Percentiles rank a stretch among this genome's conserved stretches.
Conservation (phyloP, 1,139 yeast genomes). For the Lodderomyces orthopsilosis region DNA sequence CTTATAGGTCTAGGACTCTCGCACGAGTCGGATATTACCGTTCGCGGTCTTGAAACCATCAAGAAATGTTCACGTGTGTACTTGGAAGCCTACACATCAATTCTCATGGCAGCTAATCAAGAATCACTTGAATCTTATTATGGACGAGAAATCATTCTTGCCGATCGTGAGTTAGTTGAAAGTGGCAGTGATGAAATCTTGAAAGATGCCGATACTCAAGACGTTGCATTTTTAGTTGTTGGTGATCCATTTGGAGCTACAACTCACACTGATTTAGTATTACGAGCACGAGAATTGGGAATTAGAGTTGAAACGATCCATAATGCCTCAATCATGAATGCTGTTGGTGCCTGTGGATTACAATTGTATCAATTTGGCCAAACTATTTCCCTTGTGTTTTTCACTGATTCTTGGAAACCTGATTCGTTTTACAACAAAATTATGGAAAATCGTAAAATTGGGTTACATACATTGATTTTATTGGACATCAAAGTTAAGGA, state of each 20-base stretch:
- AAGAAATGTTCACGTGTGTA: constrained; percentile 83
- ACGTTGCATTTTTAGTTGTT: constrained; percentile 90
- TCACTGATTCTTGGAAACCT: constrained; percentile 94
- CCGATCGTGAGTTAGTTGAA: constrained; percentile 94
- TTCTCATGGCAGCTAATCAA: constrained; percentile 86
- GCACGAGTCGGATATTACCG: constrained; percentile 86
- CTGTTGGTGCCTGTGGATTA: constrained; percentile 96
- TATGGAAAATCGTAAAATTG: constrained; percentile 83
- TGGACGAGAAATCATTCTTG: constrained; percentile 80
- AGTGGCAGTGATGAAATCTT: constrained; percentile 81
- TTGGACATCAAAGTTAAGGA: constrained; percentile 95
- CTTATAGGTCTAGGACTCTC: constrained; percentile 91
- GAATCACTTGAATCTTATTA: constrained; percentile 70
- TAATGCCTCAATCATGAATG: constrained; percentile 97
- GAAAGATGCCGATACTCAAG: constrained; percentile 71
- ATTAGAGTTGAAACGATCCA: constrained; percentile 82
- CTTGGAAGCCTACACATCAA: constrained; percentile 92
- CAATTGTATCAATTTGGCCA: constrained; percentile 96
- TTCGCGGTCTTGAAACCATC: constrained; percentile 85
- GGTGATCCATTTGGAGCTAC: constrained; percentile 99
- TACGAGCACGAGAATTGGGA: constrained; percentile 81
- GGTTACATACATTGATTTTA: constrained; percentile 84
- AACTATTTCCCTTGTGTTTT: constrained; percentile 91
- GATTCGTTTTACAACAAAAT: constrained; percentile 90
- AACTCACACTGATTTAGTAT: constrained; percentile 90